These are phyloP conservation scores for Pisolithus orientalis DNA, from an alignment of 768 basidiomycete species.

Conservation along the genomic window DNA sequence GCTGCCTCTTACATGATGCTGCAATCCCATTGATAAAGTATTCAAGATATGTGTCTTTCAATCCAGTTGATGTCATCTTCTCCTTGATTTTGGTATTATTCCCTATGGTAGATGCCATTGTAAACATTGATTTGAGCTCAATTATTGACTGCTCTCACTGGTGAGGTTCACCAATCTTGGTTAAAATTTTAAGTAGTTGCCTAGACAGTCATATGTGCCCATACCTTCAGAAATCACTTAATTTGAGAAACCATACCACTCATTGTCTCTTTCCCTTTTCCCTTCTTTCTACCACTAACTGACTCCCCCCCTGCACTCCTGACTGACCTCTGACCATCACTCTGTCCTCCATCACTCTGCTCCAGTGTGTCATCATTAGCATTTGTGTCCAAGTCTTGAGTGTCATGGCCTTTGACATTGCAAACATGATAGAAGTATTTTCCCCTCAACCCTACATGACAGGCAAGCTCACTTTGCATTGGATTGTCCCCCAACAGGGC, in stretches of 20 bases:
- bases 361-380: background rate
- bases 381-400: background rate
- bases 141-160: background rate
- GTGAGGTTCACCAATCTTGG: background rate
- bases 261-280: background rate
- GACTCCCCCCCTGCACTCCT: background rate
- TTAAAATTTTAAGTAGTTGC: background rate
- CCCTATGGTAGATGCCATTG: background rate
- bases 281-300: background rate
- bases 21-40: constrained; percentile 1
- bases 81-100: background rate
- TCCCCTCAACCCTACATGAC: constrained; percentile 19
- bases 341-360: background rate
- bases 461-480: constrained; percentile 16
- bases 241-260: background rate
- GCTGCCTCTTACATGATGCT: background rate
- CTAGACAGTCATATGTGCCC: background rate
- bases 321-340: background rate
- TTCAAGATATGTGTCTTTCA: constrained; percentile 8
- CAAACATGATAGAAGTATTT: constrained; percentile 20
- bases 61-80: constrained; percentile 4
- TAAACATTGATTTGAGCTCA: constrained; percentile 1
- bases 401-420: background rate
- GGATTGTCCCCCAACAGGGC: constrained; percentile 15
- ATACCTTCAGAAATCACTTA: background rate